Conservation (phyloP, 805 yeast genomes). For the Saccharomycopsis synnaedendra region DNA sequence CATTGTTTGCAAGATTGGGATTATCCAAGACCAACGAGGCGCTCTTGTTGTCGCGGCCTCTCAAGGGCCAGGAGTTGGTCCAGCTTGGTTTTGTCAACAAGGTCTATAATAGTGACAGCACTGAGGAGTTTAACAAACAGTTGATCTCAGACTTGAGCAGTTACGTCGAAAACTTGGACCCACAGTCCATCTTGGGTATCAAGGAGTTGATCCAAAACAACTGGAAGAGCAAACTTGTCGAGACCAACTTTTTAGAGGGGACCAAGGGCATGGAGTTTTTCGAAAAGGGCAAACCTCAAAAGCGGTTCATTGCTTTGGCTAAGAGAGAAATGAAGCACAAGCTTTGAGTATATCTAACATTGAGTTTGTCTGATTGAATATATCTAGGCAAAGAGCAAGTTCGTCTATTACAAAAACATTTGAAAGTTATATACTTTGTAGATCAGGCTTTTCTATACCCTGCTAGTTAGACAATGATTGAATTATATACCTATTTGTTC, state of each 20-base stretch:
- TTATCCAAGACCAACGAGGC: constrained; percentile 65
- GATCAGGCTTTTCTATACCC: neutral
- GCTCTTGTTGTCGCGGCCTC: constrained; percentile 55
- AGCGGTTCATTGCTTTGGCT: constrained; percentile 46
- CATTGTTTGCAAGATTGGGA: constrained; percentile 62
- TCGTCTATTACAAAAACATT: too few species aligned
- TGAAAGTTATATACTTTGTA: neutral
- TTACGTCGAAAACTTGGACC: constrained; percentile 33
- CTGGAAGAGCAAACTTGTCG: constrained; percentile 26
- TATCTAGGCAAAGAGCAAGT: too few species aligned
- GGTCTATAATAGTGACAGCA: constrained; percentile 28
- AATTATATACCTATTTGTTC: too few species aligned
- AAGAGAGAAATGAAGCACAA: constrained; percentile 50
- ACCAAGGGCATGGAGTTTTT: constrained; percentile 59
- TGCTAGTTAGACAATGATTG: too few species aligned
- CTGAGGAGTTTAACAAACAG: constrained; percentile 31
- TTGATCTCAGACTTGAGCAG: constrained; percentile 26
- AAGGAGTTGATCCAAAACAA: constrained; percentile 30
- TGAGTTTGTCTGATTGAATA: too few species aligned
- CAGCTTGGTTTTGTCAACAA: constrained; percentile 52
- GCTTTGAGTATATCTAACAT: constrained; percentile 24
- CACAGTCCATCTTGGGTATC: constrained; percentile 32
- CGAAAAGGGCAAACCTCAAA: constrained; percentile 64
- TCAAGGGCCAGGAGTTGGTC: constrained; percentile 44
- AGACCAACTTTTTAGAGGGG: constrained; percentile 54